Evolutionary conservation across 106 monocot species (phyloP), one percentile per base, ranked within the genome.

Genomic region (Dioscorea alata): DNA sequence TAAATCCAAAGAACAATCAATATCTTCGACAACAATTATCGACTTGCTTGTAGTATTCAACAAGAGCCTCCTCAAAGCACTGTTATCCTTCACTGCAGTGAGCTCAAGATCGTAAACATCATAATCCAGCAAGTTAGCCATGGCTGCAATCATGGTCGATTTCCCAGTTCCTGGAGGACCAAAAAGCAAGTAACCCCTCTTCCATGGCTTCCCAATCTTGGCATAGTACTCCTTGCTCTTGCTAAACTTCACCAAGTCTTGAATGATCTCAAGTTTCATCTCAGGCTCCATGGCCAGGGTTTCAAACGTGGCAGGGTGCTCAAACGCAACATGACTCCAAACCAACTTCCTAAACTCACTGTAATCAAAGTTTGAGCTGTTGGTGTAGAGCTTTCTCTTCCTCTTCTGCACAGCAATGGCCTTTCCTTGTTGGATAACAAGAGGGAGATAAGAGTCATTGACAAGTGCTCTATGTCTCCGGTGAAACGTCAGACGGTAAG

Each of bases 331-430:
- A 28, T 66, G 56, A 67, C 35, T 56, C 78, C 78, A 78, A 12
- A 48, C 15, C 13, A 12, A 8, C 53, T 53, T 53, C 53, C n/a
- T 53, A n/a, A 6, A 53, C 15, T 12, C 17, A 21, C 13, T 4
- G 58, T 48, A 3, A 35, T 58, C 34, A 34, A 34, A 42, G 48
- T 2, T 10, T 4, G 22, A 4, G 61, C 32, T 33, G 67, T 78
- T 73, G 78, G 73, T 73, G 78, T 67, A 71, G 49, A 78, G 77
- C 48, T 70, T 70, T 24, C 76, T 61, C 56, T 77, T 63, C 56
- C 76, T 35, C 19, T 57, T 50, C 57, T 14, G 34, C 25, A 69
- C 64, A 20, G 7, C 19, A 25, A 59, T 50, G 33, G 50, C 76
- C 56, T 58, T 71, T 1, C 70, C 76, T 48, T 65, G 24, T 25